Conservation (phyloP, 2,329 filamentous ascomycete species). For the Ophiostoma angusticollis region DNA sequence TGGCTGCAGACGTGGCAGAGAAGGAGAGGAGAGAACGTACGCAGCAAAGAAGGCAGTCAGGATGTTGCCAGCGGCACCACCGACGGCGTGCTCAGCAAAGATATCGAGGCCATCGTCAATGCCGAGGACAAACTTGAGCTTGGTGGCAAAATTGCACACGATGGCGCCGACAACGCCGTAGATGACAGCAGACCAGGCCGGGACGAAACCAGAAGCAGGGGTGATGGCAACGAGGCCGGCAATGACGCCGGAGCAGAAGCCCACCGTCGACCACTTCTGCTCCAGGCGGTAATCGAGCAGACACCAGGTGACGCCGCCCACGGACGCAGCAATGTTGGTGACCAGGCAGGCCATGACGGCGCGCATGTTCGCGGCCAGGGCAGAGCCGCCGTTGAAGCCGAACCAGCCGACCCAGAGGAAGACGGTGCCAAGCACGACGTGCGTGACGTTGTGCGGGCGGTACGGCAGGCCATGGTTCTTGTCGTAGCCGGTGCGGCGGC, state of each 20-base stretch:
- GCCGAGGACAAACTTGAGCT: conserved; percentile 71
- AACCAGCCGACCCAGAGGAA: conserved; percentile 96
- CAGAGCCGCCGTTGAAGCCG: conserved; percentile 83
- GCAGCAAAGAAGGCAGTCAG: conserved; percentile 73
- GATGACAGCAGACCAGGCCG: conserved; percentile 70
- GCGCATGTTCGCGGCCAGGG: conserved; percentile 67
- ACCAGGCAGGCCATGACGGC: conserved; percentile 78
- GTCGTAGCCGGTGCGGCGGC: conserved; percentile 71
- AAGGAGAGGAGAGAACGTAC: not conserved
- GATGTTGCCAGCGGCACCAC: conserved; percentile 67
- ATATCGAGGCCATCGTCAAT: conserved; percentile 83
- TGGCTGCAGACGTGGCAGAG: too few species aligned
- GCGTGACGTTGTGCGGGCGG: conserved; percentile 82
- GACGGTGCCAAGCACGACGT: conserved; percentile 83
- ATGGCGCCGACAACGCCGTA: conserved; percentile 65
- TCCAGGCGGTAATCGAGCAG: conserved; percentile 79
- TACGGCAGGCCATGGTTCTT: conserved; percentile 75
- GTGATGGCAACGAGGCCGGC: conserved; percentile 81
- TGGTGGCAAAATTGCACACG: conserved; percentile 80
- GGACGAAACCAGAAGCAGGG: conserved; percentile 72
- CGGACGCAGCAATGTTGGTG: conserved; percentile 72
- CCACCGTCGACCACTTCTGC: conserved; percentile 84
- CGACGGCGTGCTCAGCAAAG: conserved; percentile 70
- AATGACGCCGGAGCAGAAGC: conserved; percentile 84
- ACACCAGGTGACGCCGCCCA: conserved; percentile 82